A percentile compares a stretch with the other conserved stretches of the same genome.
Evolutionary conservation across 169 alveolate genomes (phyloP).

Genomic region (Eimeria falciformis): DNA sequence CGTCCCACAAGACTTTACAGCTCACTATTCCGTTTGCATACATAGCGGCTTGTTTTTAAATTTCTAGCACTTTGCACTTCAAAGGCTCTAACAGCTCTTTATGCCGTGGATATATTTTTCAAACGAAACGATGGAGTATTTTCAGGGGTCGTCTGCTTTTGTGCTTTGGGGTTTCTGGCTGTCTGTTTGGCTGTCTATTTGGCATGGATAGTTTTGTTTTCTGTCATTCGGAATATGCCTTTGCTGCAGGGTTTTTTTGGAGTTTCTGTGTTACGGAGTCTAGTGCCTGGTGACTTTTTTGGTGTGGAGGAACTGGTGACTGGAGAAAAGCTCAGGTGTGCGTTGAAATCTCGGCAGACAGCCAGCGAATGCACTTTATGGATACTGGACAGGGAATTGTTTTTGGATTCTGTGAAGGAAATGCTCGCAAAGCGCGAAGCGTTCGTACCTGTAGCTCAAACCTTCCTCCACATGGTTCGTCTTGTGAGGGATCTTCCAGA

Average conservation of each 20-base stretch:
- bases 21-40: too few relatives aligned
- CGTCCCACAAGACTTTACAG: background rate
- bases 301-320: slow-evolving; percentile 74
- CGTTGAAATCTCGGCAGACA: slow-evolving; percentile 48
- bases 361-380: slow-evolving; percentile 70
- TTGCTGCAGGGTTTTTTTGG: slow-evolving; percentile 76
- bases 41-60: too few relatives aligned
- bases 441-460: slow-evolving; percentile 60
- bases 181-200: background rate
- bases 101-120: too few relatives aligned
- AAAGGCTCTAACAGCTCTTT: too few relatives aligned
- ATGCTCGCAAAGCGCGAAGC: slow-evolving; percentile 68
- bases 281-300: slow-evolving; percentile 69
- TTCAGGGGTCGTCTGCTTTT: too few relatives aligned
- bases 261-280: slow-evolving; percentile 44
- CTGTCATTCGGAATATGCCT: background rate
- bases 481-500: slow-evolving; percentile 67
- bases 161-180: too few relatives aligned
- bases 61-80: too few relatives aligned
- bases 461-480: slow-evolving; percentile 64
- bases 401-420: slow-evolving; percentile 57
- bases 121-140: too few relatives aligned
- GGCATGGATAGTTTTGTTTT: background rate
- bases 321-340: slow-evolving; percentile 60
- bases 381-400: slow-evolving; percentile 67